Evolutionary conservation across 2,329 filamentous ascomycete genomes (phyloP).

Genomic region (Talaromyces atroroseus): DNA sequence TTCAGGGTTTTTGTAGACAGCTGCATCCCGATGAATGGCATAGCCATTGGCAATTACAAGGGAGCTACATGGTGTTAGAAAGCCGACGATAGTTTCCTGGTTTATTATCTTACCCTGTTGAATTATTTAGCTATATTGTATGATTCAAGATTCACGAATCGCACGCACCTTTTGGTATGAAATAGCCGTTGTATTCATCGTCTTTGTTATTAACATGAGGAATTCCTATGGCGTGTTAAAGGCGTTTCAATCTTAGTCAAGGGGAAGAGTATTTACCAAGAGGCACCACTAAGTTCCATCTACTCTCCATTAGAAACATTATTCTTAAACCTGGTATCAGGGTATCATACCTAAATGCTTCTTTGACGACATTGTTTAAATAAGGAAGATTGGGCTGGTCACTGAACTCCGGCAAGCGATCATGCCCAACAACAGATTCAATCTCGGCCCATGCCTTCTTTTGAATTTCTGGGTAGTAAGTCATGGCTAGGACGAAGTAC

Average conservation of each 20-base stretch:
- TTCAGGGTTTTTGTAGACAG: constrained; percentile 31
- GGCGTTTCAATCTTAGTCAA: constrained; percentile 35
- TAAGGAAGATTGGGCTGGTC: constrained; percentile 43
- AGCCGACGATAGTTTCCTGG: not conserved
- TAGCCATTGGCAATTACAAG: constrained; percentile 44
- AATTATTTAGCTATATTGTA: not conserved
- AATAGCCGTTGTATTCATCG: constrained; percentile 52
- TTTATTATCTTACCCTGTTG: not conserved
- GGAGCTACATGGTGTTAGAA: constrained; percentile 17
- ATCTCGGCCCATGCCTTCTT: constrained; percentile 44
- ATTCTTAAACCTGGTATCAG: not conserved
- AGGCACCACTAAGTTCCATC: not conserved
- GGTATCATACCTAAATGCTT: constrained; percentile 31
- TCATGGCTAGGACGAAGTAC: not conserved
- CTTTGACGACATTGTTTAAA: constrained; percentile 44
- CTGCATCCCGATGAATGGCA: constrained; percentile 43
- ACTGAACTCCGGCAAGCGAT: constrained; percentile 43
- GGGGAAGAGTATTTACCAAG: not conserved
- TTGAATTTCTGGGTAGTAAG: constrained; percentile 22
- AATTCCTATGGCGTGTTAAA: constrained; percentile 45
- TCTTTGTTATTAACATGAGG: constrained; percentile 52
- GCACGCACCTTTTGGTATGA: constrained; percentile 48
- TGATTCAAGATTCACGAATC: not conserved
- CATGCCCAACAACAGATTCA: constrained; percentile 43
- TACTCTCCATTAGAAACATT: not conserved